Conservation (phyloP, 495 filamentous ascomycete species). For the Podospora pseudocomata region DNA sequence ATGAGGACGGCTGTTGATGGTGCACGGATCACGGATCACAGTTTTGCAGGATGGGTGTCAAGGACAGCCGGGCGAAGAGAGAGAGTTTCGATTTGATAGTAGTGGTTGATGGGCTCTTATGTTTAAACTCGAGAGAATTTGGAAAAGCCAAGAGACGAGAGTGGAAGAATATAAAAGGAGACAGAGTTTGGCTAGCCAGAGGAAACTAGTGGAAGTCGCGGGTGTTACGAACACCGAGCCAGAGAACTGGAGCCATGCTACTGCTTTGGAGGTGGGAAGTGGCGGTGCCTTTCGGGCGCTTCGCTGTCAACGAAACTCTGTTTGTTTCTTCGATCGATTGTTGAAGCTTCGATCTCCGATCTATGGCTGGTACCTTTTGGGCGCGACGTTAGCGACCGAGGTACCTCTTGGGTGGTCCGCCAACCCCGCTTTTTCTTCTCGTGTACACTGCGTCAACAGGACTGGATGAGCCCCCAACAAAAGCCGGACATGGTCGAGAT, state of each 20-base stretch:
- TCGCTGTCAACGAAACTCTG: neutral
- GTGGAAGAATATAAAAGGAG: no score
- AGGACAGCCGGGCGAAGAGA: no score
- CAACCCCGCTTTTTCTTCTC: neutral
- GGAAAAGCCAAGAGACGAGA: no score
- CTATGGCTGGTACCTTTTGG: neutral
- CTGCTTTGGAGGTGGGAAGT: neutral
- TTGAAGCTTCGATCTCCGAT: neutral
- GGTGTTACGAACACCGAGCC: no score
- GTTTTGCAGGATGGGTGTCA: neutral
- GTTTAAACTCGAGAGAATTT: no score
- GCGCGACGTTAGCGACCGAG: neutral
- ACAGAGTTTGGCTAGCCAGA: no score
- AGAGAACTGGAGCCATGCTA: no score
- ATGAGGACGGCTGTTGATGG: neutral
- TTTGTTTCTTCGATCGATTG: neutral
- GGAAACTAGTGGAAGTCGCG: no score
- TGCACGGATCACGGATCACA: neutral
- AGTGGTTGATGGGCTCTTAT: no score
- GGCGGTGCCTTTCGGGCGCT: neutral
- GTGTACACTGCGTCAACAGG: neutral
- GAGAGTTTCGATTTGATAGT: no score
- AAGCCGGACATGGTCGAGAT: neutral
- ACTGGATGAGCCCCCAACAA: neutral
- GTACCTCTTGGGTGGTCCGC: neutral